A percentile compares a stretch with the other conserved stretches of the same genome.
These are phyloP conservation scores for Pulveroboletus sp. DNA, from an alignment of 768 basidiomycete genomes.

Conservation along the genomic window DNA sequence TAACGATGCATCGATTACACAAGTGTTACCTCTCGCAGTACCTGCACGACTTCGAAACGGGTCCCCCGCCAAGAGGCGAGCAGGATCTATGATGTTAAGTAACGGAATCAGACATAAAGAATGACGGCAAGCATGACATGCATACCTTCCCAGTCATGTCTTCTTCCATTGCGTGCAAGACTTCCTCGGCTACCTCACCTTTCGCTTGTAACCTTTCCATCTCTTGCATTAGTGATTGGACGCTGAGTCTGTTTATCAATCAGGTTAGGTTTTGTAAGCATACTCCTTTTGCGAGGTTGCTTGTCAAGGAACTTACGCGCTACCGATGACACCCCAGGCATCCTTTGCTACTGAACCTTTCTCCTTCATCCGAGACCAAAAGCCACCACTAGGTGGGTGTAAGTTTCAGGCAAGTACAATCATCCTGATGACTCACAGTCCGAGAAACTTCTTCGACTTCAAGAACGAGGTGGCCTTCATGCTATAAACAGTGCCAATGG, in stretches of 20 bases:
- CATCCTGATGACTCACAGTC: conserved; percentile 56
- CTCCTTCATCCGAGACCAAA: conserved; percentile 92
- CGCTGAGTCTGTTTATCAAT: conserved; percentile 30
- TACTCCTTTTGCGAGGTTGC: conserved; percentile 42
- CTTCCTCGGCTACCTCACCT: conserved; percentile 84
- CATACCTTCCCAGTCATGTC: conserved; percentile 86
- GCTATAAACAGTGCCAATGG: conserved; percentile 88
- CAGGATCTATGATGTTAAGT: conserved; percentile 55
- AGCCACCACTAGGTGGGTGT: conserved; percentile 58
- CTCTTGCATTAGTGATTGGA: conserved; percentile 47
- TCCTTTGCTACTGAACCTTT: conserved; percentile 92
- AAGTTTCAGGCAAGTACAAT: conserved; percentile 1
- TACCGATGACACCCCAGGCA: conserved; percentile 93
- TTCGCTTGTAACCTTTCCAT: conserved; percentile 88
- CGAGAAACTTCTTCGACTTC: conserved; percentile 88
- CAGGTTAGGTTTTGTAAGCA: conserved; percentile 43
- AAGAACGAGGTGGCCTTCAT: conserved; percentile 89
- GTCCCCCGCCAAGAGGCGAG: conserved; percentile 98
- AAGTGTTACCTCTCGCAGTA: conserved; percentile 60
- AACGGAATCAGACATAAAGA: neutral
- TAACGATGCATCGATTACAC: conserved; percentile 2
- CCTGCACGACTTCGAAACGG: conserved; percentile 88
- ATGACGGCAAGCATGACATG: neutral
- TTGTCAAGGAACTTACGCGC: conserved; percentile 60
- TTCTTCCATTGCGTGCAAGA: conserved; percentile 80